Percentiles rank a stretch among this genome's conserved stretches.
phyloP scores from a whole-genome alignment of 148 eudicot species.

The Beta vulgaris region DNA sequence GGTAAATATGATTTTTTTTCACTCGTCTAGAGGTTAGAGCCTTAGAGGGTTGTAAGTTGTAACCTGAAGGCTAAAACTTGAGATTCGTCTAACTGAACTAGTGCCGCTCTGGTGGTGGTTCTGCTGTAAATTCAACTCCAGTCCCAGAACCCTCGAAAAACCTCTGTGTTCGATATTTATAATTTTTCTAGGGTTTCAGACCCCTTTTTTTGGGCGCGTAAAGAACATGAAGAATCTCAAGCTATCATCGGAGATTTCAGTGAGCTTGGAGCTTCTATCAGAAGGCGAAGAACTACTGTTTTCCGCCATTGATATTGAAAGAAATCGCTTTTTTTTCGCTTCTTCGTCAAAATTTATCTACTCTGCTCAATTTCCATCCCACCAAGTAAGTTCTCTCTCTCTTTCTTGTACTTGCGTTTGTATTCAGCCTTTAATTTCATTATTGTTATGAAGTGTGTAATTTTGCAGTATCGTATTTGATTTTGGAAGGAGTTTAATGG shows the following conservation, averaged over 20 bases:
- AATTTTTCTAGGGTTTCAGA: not conserved
- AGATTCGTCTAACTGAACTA: too few relatives aligned
- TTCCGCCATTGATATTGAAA: slow-evolving; percentile 77
- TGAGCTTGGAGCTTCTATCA: slow-evolving; percentile 46
- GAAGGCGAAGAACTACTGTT: slow-evolving; percentile 53
- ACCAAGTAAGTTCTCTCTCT: slow-evolving; percentile 35
- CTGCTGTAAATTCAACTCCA: too few relatives aligned
- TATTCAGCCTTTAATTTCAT: not conserved
- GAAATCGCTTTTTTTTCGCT: slow-evolving; percentile 80
- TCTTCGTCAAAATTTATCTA: slow-evolving; percentile 67
- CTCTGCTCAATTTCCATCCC: slow-evolving; percentile 51
- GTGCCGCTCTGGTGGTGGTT: too few relatives aligned
- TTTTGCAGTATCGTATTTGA: not conserved
- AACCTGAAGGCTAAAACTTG: too few relatives aligned
- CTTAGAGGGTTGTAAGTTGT: too few relatives aligned
- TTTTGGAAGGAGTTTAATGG: not conserved
- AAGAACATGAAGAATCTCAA: slow-evolving; percentile 72
- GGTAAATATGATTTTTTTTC: too few relatives aligned
- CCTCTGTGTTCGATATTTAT: not conserved
- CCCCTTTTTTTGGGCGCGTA: not conserved
- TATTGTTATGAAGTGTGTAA: not conserved
- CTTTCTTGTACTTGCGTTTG: not conserved
- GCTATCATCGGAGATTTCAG: slow-evolving; percentile 56
- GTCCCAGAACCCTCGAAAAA: not conserved
- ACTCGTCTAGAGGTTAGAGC: too few relatives aligned